These are phyloP conservation scores for Barnettozyma wickerhamii DNA, from an alignment of 805 yeast species.

Conservation along the genomic window DNA sequence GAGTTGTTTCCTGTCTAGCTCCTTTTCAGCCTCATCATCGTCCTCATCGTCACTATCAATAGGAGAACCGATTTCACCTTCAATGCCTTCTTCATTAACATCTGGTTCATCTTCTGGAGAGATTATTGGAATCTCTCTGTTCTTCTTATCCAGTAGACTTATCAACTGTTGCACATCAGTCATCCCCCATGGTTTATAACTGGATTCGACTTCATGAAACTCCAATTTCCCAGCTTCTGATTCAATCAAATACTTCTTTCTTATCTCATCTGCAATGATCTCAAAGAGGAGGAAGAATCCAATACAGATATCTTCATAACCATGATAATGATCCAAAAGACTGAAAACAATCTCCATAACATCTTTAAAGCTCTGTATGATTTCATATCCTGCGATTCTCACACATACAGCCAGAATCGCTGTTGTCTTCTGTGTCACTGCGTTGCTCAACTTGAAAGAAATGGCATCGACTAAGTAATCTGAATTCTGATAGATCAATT, in stretches of 20 bases:
- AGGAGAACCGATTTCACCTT: conserved; percentile 30
- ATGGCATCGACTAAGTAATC: conserved; percentile 80
- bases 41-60: conserved; percentile 33
- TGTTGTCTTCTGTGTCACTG: conserved; percentile 70
- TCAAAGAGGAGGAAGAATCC: conserved; percentile 72
- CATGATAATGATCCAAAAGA: conserved; percentile 79
- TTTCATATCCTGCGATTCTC: conserved; percentile 61
- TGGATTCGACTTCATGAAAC: conserved; percentile 23
- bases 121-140: conserved; percentile 27
- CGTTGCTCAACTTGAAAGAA: conserved; percentile 64
- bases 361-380: conserved; percentile 67
- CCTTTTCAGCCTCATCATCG: conserved; percentile 24
- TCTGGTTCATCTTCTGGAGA: conserved; percentile 25
- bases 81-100: conserved; percentile 37
- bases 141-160: conserved; percentile 35
- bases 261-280: conserved; percentile 49
- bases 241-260: conserved; percentile 30
- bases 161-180: conserved; percentile 39
- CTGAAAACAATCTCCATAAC: conserved; percentile 70
- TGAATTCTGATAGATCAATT: conserved; percentile 58
- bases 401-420: conserved; percentile 67
- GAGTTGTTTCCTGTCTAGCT: conserved; percentile 19
- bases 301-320: conserved; percentile 65
- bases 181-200: conserved; percentile 40
- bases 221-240: conserved; percentile 12